phyloP scores from a whole-genome alignment of 106 monocot genomes.

The Apostasia ramifera region DNA sequence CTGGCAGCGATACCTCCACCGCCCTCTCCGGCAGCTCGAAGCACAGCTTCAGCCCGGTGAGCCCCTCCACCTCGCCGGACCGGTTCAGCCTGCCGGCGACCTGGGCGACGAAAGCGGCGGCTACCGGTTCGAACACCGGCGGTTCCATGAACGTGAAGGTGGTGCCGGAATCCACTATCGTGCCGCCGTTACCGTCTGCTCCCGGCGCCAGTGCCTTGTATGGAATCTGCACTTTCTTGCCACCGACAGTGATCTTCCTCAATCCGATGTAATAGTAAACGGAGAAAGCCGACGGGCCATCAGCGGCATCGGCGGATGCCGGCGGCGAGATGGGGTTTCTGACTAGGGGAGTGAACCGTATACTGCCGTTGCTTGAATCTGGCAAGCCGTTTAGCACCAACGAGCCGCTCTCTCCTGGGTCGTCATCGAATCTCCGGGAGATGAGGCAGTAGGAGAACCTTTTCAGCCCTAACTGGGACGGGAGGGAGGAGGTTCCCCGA shows the following conservation, averaged over 20 bases:
- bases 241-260: slow-evolving; percentile 45
- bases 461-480: slow-evolving; percentile 45
- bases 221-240: slow-evolving; percentile 48
- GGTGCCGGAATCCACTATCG: slow-evolving; percentile 78
- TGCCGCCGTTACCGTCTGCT: slow-evolving; percentile 44
- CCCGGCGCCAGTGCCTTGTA: slow-evolving; percentile 14
- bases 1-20: slow-evolving; percentile 30
- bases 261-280: slow-evolving; percentile 73
- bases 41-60: slow-evolving; percentile 64
- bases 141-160: slow-evolving; percentile 79
- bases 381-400: slow-evolving; percentile 29
- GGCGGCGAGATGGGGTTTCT: slow-evolving; percentile 21
- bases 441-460: slow-evolving; percentile 84
- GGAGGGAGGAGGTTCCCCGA: slow-evolving; percentile 59
- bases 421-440: slow-evolving; percentile 71
- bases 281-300: slow-evolving; percentile 25
- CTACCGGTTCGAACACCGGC: slow-evolving; percentile 30
- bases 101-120: slow-evolving; percentile 19
- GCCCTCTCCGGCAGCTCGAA: slow-evolving; percentile 28
- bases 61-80: slow-evolving; percentile 28
- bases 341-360: slow-evolving; percentile 48
- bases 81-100: slow-evolving; percentile 43
- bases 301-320: slow-evolving; percentile 6
- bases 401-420: slow-evolving; percentile 31
- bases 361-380: slow-evolving; percentile 6